Conservation (phyloP, 129 eudicot genomes). For the Arctium lappa region DNA sequence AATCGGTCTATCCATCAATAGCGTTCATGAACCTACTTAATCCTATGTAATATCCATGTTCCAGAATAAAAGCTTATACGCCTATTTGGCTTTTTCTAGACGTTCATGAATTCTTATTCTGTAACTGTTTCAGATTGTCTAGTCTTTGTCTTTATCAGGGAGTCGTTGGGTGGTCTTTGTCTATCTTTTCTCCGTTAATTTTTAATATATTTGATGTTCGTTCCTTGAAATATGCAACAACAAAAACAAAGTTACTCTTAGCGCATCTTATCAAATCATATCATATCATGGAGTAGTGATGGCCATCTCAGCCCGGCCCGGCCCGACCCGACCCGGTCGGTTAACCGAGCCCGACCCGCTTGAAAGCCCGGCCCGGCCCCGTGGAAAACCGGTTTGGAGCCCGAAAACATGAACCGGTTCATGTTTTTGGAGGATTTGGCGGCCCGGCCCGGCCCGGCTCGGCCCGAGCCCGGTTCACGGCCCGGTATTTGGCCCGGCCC, state of each 20-base stretch:
- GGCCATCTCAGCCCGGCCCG: too few relatives aligned
- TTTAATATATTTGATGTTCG: neutral
- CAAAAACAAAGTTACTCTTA: neutral
- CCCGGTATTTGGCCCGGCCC: too few relatives aligned
- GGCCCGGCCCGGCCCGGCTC: too few relatives aligned
- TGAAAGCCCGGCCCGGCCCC: too few relatives aligned
- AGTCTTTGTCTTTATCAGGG: neutral
- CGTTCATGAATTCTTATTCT: neutral
- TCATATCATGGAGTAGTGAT: neutral
- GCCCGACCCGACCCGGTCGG: too few relatives aligned
- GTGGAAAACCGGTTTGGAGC: too few relatives aligned
- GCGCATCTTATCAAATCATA: neutral
- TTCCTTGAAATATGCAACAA: neutral
- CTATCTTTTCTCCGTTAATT: neutral
- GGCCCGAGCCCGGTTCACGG: too few relatives aligned
- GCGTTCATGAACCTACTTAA: neutral
- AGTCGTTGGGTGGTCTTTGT: neutral
- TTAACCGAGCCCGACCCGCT: too few relatives aligned
- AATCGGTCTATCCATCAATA: constrained; percentile 5
- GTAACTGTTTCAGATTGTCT: neutral
- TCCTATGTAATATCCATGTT: constrained; percentile 10
- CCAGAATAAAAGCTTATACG: constrained; percentile 1
- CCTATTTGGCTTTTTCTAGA: constrained; percentile 4
- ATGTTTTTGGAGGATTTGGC: too few relatives aligned
- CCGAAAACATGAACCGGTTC: too few relatives aligned